phyloP scores from a whole-genome alignment of 108 stramenopile species.

The Discostella pseudostelligera region DNA sequence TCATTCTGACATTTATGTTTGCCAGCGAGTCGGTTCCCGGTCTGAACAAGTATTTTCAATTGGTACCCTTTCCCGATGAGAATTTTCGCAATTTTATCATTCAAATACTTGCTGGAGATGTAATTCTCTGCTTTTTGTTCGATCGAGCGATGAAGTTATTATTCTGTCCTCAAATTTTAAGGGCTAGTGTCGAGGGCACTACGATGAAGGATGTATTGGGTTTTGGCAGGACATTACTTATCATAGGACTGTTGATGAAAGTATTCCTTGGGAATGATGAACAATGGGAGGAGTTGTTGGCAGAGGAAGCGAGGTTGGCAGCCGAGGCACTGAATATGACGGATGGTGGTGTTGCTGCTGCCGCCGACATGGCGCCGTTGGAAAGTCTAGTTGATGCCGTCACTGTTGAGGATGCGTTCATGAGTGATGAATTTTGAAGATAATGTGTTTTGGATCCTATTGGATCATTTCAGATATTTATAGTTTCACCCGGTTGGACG shows the following conservation, averaged over 20 bases:
- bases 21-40: constrained; percentile 86
- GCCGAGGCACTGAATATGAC: constrained; percentile 33
- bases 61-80: constrained; percentile 95
- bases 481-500: too few relatives aligned
- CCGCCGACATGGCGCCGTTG: too few relatives aligned
- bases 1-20: constrained; percentile 89
- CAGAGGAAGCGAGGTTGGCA: constrained; percentile 65
- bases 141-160: constrained; percentile 92
- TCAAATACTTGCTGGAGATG: constrained; percentile 72
- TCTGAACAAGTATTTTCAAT: constrained; percentile 95
- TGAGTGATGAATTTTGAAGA: too few relatives aligned
- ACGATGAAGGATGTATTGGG: constrained; percentile 81
- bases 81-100: constrained; percentile 89
- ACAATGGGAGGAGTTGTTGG: constrained; percentile 77
- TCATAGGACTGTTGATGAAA: constrained; percentile 82
- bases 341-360: too few relatives aligned
- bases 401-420: too few relatives aligned
- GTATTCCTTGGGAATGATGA: constrained; percentile 79
- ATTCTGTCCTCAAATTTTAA: constrained; percentile 88
- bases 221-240: constrained; percentile 61
- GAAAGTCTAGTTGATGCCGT: too few relatives aligned
- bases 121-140: constrained; percentile 80
- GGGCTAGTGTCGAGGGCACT: constrained; percentile 89
- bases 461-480: too few relatives aligned
- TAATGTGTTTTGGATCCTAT: too few relatives aligned